Percentiles rank a stretch among this genome's conserved stretches.
Conservation (phyloP, 2,329 filamentous ascomycete genomes). For the Beauveria medogensis region DNA sequence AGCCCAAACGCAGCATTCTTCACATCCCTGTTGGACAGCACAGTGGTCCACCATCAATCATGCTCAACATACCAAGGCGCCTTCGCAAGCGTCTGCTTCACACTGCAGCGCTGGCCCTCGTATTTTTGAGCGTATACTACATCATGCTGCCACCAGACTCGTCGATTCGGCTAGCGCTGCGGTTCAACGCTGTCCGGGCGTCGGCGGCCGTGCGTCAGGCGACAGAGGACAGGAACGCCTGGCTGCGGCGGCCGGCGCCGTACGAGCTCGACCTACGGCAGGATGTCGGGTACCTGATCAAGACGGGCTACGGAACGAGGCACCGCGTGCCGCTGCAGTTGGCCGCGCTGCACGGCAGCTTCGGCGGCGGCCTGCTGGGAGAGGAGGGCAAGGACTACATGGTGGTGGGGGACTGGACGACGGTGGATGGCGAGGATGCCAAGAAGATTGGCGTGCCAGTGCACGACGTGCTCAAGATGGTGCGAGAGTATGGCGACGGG, state of each 20-base stretch:
- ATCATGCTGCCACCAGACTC: slow-evolving; percentile 26
- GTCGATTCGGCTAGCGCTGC: slow-evolving; percentile 24
- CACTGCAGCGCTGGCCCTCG: slow-evolving; percentile 16
- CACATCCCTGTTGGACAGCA: not conserved
- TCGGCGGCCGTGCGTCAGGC: slow-evolving; percentile 22
- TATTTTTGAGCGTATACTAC: slow-evolving; percentile 21
- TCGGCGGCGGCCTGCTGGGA: slow-evolving; percentile 22
- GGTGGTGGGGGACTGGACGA: slow-evolving; percentile 44
- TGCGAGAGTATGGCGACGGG: slow-evolving; percentile 25
- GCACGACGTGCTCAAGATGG: slow-evolving; percentile 32
- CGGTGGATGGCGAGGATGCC: slow-evolving; percentile 24
- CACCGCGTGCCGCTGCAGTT: slow-evolving; percentile 39
- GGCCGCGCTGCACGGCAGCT: slow-evolving; percentile 29
- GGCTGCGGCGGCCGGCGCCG: slow-evolving; percentile 31
- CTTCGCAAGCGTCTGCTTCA: slow-evolving; percentile 22
- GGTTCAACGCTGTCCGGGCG: slow-evolving; percentile 27
- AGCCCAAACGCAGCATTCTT: not conserved
- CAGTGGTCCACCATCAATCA: not conserved
- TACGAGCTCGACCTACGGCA: slow-evolving; percentile 35
- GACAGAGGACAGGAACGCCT: slow-evolving; percentile 29
- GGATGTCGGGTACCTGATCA: slow-evolving; percentile 45
- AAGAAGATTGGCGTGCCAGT: slow-evolving; percentile 26
- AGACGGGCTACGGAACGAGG: slow-evolving; percentile 48
- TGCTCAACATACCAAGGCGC: slow-evolving; percentile 21
- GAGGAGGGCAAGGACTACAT: slow-evolving; percentile 34